Base-by-base conservation (phyloP, 495 filamentous ascomycete genomes). In the Penicillium verhagenii region DNA sequence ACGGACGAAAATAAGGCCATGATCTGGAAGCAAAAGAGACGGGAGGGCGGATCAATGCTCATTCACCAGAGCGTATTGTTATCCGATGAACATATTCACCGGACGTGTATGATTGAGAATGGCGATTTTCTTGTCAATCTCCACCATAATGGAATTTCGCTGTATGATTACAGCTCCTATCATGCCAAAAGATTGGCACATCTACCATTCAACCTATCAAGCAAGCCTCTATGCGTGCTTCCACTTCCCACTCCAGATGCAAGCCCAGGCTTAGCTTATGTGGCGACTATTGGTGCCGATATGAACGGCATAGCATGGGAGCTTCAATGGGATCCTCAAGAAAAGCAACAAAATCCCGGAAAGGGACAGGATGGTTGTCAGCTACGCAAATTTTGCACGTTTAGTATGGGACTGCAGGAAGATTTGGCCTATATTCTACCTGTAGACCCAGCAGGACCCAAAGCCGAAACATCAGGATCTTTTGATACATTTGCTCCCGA, bases 261-360 rank as follows among this genome's bases (percentile, higher is more conserved):
- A 37, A 75, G 79, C 49, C 72, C 69, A 11, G 64, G 60, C 4
- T 52, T 65, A 4, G 67, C 72, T 9, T 90, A 96, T 71, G 78
- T 96, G 40, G 92, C 91, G 16, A 90, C 89, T 3, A 84, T 96
- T 54, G 89, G 83, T 9, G 90, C 90, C 9, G 85, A 91, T 50
- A 87, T 91, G 79, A 82, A 83, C 51, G 93, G 93, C 0, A 82
- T 96, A 49, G 88, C 88, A 4, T 97, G 93, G 93, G 86, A 95
- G 66, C 71, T 96, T 14, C 72, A 72, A 47, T 69, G 89, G 37
- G 56, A 60, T 14, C 57, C 50, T 14, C 45, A 45, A 8, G 49
- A 45, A 26, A 18, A 53, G 56, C 58, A 67, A 46, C 42, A 70
- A 28, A 60, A 58, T 50, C 47, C 49, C 47, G 53, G 51, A 28